A percentile compares a stretch with the other conserved stretches of the same genome.
These are phyloP conservation scores for Corniculantispora saksenae DNA, from an alignment of 2,329 filamentous ascomycete species.

Conservation along the genomic window DNA sequence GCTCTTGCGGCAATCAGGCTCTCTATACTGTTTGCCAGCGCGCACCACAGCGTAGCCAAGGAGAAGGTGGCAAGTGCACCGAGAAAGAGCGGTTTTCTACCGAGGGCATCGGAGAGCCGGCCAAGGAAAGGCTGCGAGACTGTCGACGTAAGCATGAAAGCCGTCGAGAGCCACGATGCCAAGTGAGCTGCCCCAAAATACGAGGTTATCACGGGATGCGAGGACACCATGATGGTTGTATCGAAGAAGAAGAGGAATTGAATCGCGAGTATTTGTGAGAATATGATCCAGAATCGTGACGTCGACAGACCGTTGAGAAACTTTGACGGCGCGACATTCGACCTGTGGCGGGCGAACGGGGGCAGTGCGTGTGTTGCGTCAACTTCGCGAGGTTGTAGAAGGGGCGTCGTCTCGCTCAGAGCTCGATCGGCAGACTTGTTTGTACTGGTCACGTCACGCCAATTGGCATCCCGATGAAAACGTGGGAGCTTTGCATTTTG, in stretches of 20 bases:
- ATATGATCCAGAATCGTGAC: slow-evolving; percentile 63
- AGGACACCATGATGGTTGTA: slow-evolving; percentile 78
- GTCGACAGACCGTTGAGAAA: slow-evolving; percentile 49
- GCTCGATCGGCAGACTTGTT: background rate
- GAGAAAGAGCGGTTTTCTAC: slow-evolving; percentile 67
- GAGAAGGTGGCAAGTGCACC: slow-evolving; percentile 62
- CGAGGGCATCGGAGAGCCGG: slow-evolving; percentile 71
- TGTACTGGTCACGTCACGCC: background rate
- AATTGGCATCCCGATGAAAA: background rate
- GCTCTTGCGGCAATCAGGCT: slow-evolving; percentile 52
- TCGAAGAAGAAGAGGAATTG: slow-evolving; percentile 69
- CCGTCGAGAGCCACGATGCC: slow-evolving; percentile 80
- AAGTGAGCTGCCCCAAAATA: slow-evolving; percentile 76
- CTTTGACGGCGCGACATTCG: slow-evolving; percentile 11
- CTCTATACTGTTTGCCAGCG: slow-evolving; percentile 63
- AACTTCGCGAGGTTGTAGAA: background rate
- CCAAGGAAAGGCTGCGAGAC: slow-evolving; percentile 75
- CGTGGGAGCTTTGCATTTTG: background rate
- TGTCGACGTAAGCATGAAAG: slow-evolving; percentile 75
- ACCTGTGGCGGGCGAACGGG: background rate
- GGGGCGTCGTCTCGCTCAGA: background rate
- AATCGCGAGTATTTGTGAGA: slow-evolving; percentile 55
- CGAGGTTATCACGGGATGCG: slow-evolving; percentile 78
- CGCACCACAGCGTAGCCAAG: slow-evolving; percentile 69
- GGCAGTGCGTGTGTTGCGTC: background rate